Conservation (phyloP, 108 stramenopile genomes). For the Cylindrotheca closterium region DNA sequence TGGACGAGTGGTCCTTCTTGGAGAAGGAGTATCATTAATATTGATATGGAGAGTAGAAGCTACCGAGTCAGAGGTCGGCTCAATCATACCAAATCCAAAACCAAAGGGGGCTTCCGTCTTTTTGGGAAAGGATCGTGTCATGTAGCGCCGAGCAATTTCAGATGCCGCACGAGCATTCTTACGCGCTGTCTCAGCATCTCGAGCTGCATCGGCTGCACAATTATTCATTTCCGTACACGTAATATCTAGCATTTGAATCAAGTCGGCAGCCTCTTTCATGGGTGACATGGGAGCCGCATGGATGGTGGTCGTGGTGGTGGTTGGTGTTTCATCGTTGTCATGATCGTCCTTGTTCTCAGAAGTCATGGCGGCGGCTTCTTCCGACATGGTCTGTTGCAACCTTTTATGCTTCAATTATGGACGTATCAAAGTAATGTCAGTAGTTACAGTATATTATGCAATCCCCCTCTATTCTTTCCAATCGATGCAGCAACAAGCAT, state of each 20-base stretch:
- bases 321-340: too few species aligned
- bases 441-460: too few species aligned
- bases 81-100: neutral
- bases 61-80: slow-evolving; percentile 5
- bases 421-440: too few species aligned
- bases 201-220: slow-evolving; percentile 46
- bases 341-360: too few species aligned
- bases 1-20: neutral
- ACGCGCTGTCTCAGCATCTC: slow-evolving; percentile 66
- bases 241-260: slow-evolving; percentile 67
- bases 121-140: slow-evolving; percentile 29
- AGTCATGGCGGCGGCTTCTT: too few species aligned
- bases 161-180: slow-evolving; percentile 69
- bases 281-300: too few species aligned
- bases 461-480: too few species aligned
- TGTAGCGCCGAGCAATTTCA: slow-evolving; percentile 67
- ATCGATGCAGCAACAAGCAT: too few species aligned
- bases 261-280: slow-evolving; percentile 57
- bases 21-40: neutral
- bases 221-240: slow-evolving; percentile 56
- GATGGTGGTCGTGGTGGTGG: too few species aligned
- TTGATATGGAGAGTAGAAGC: neutral
- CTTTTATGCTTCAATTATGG: too few species aligned
- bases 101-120: slow-evolving; percentile 12
- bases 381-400: too few species aligned